These are phyloP conservation scores for Pythium sukuiense DNA, from an alignment of 352 stramenopile genomes.

Conservation along the genomic window DNA sequence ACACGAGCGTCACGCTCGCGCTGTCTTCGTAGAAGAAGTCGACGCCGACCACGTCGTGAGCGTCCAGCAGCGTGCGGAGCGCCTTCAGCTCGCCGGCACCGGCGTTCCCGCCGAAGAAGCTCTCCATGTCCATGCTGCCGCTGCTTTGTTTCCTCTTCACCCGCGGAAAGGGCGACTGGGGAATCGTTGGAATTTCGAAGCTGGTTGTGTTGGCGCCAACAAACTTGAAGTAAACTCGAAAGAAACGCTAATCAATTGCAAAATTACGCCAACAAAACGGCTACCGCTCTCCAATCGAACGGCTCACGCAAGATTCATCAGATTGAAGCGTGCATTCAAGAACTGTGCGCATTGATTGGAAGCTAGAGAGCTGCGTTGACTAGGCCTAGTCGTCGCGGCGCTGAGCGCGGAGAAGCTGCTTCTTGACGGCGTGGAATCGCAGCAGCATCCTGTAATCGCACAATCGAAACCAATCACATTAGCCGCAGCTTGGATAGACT, in stretches of 20 bases:
- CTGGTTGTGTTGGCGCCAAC: not conserved
- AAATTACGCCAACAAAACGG: not conserved
- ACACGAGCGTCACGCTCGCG: slow-evolving; percentile 22
- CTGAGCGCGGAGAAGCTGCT: slow-evolving; percentile 65
- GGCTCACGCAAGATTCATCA: not conserved
- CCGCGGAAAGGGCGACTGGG: not conserved
- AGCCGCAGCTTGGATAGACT: not conserved
- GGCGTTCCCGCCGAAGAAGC: slow-evolving; percentile 10
- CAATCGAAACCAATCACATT: not conserved
- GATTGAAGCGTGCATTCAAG: not conserved
- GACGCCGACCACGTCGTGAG: slow-evolving; percentile 14
- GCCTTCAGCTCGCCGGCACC: not conserved
- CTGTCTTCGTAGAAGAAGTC: slow-evolving; percentile 13
- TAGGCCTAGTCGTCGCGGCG: slow-evolving; percentile 56
- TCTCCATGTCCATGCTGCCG: slow-evolving; percentile 8
- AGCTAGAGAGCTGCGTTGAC: not conserved
- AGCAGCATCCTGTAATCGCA: slow-evolving; percentile 61
- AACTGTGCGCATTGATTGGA: not conserved
- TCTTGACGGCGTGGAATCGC: slow-evolving; percentile 81
- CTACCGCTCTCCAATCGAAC: no score
- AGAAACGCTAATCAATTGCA: not conserved
- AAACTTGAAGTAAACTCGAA: slow-evolving; percentile 3
- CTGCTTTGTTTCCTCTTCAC: not conserved
- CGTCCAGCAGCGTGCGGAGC: slow-evolving; percentile 15
- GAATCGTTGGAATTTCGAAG: not conserved